These are phyloP conservation scores for Lactarius hatsudake DNA, from an alignment of 768 basidiomycete genomes.

Conservation along the genomic window DNA sequence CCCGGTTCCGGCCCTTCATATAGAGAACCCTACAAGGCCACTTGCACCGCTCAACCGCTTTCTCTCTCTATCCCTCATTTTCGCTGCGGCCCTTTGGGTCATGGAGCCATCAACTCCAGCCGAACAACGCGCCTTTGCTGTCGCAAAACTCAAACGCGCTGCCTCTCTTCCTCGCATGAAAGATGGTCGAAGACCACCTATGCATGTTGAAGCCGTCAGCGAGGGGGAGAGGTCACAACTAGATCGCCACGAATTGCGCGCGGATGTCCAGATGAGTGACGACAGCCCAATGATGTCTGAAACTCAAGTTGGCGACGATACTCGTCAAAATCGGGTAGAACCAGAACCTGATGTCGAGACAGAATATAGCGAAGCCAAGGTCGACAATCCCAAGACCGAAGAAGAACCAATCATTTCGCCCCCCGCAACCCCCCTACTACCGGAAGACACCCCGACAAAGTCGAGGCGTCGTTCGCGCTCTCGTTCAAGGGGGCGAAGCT, in stretches of 20 bases:
- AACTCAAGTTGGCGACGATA: slow-evolving; percentile 10
- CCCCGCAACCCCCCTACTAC: slow-evolving; percentile 24
- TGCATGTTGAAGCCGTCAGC: slow-evolving; percentile 80
- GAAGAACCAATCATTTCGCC: slow-evolving; percentile 25
- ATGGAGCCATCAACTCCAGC: slow-evolving; percentile 49
- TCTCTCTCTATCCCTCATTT: neutral
- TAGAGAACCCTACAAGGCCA: slow-evolving; percentile 12
- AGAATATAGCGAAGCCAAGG: slow-evolving; percentile 20
- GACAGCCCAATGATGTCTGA: slow-evolving; percentile 16
- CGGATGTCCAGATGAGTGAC: slow-evolving; percentile 17
- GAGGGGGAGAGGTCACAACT: slow-evolving; percentile 65
- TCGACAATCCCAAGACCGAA: slow-evolving; percentile 31
- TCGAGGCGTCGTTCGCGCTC: slow-evolving; percentile 74
- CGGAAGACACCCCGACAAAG: slow-evolving; percentile 33
- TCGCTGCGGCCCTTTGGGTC: neutral
- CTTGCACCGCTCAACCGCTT: slow-evolving; percentile 10
- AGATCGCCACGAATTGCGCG: slow-evolving; percentile 32
- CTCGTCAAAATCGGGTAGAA: slow-evolving; percentile 3
- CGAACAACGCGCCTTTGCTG: slow-evolving; percentile 83
- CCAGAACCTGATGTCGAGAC: slow-evolving; percentile 17
- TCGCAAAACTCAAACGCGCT: slow-evolving; percentile 88
- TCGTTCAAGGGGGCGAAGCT: slow-evolving; percentile 56
- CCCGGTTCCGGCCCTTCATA: slow-evolving; percentile 23
- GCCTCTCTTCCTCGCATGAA: slow-evolving; percentile 91
- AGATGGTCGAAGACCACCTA: slow-evolving; percentile 82